Percentiles rank a stretch among this genome's conserved stretches.
Evolutionary conservation across 1,284 basidiomycete species (phyloP).

Genomic region (Xanthoconium separans): DNA sequence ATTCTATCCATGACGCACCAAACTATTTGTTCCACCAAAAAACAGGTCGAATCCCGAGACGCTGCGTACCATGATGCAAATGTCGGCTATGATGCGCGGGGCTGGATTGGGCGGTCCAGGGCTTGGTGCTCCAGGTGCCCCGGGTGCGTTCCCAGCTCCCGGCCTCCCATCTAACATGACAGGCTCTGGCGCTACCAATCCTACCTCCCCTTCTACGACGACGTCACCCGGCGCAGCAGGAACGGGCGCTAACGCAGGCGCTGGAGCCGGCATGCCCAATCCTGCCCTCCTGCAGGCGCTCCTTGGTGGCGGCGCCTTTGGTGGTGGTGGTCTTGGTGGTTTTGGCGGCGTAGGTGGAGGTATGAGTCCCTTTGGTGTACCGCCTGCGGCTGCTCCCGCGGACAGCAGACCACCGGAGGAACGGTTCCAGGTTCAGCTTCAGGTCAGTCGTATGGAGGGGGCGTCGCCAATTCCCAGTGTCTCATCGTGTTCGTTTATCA

Average conservation of each 20-base stretch:
- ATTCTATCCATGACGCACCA: neutral
- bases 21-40: neutral
- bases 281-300: slow-evolving; percentile 48
- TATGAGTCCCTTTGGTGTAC: slow-evolving; percentile 30
- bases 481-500: slow-evolving; percentile 26
- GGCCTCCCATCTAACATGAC: slow-evolving; percentile 39
- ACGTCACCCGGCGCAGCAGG: slow-evolving; percentile 17
- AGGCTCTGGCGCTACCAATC: slow-evolving; percentile 32
- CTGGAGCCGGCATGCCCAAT: slow-evolving; percentile 22
- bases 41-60: slow-evolving; percentile 72
- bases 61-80: slow-evolving; percentile 81
- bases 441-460: slow-evolving; percentile 41
- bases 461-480: neutral
- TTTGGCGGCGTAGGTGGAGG: slow-evolving; percentile 34
- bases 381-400: slow-evolving; percentile 44
- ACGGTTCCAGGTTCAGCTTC: slow-evolving; percentile 83
- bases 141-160: slow-evolving; percentile 54
- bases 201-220: slow-evolving; percentile 18
- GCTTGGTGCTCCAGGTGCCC: slow-evolving; percentile 18
- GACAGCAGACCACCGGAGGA: slow-evolving; percentile 83
- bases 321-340: slow-evolving; percentile 24
- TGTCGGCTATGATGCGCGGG: slow-evolving; percentile 62
- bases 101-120: slow-evolving; percentile 30
- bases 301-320: slow-evolving; percentile 20
- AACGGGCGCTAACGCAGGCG: slow-evolving; percentile 13